Conservation (phyloP, 2,329 filamentous ascomycete species). For the Escovopsis sp. region DNA sequence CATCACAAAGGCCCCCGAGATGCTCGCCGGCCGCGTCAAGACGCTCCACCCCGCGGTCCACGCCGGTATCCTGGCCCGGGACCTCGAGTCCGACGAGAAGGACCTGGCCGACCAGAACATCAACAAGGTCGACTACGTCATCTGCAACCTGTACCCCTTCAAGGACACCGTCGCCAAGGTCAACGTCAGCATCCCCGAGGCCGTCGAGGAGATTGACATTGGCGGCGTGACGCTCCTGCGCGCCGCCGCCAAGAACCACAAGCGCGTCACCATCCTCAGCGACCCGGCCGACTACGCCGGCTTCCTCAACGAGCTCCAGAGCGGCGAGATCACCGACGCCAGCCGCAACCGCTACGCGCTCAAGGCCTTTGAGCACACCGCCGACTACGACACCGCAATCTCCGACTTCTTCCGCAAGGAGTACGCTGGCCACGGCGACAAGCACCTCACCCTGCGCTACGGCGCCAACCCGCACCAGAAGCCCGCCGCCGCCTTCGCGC, state of each 20-base stretch:
- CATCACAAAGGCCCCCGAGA: conserved; percentile 93
- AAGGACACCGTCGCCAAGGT: conserved; percentile 96
- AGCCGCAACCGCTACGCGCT: conserved; percentile 83
- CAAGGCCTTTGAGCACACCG: conserved; percentile 97
- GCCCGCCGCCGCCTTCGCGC: conserved; percentile 73
- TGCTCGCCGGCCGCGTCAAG: conserved; percentile 77
- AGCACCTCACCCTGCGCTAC: conserved; percentile 79
- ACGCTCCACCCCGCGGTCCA: conserved; percentile 91
- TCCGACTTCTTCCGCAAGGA: conserved; percentile 95
- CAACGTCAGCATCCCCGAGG: conserved; percentile 91
- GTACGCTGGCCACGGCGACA: conserved; percentile 72
- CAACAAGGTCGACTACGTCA: conserved; percentile 85
- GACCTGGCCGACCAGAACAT: conserved; percentile 93
- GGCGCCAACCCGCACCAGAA: conserved; percentile 98
- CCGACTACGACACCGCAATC: conserved; percentile 90
- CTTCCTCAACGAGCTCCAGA: conserved; percentile 80
- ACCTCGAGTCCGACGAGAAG: conserved; percentile 91
- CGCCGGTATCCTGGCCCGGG: conserved; percentile 79
- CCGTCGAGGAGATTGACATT: conserved; percentile 98
- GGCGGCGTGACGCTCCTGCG: conserved; percentile 92
- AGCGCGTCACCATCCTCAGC: conserved; percentile 86
- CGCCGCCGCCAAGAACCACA: conserved; percentile 95
- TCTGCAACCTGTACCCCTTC: conserved; percentile 99
- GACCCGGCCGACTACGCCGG: conserved; percentile 88
- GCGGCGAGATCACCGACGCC: conserved; percentile 71